Conservation (phyloP, 345 rosid genomes). For the Rhodamnia rubescens region DNA sequence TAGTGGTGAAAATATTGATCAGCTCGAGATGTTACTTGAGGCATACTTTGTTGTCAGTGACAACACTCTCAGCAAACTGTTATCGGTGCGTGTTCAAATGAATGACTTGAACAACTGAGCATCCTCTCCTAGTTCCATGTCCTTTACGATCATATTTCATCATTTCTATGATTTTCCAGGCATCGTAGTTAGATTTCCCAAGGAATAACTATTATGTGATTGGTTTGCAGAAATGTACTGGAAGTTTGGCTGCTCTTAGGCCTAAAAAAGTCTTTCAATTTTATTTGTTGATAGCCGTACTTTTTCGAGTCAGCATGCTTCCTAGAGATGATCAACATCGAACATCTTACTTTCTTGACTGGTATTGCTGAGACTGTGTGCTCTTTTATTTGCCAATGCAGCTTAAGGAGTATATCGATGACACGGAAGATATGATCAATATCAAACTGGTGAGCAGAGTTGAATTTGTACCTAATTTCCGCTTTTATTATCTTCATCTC, state of each 20-base stretch:
- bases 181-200: not conserved
- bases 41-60: slow-evolving; percentile 77
- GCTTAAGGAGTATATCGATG: slow-evolving; percentile 96
- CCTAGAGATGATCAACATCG: not conserved
- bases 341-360: not conserved
- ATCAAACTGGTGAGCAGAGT: slow-evolving; percentile 60
- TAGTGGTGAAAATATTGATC: slow-evolving; percentile 59
- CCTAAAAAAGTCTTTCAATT: not conserved
- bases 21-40: slow-evolving; percentile 93
- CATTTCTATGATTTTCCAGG: not conserved
- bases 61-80: slow-evolving; percentile 75
- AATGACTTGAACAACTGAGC: not conserved
- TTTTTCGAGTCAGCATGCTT: not conserved
- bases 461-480: not conserved
- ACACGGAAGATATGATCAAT: slow-evolving; percentile 93
- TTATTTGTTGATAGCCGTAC: not conserved
- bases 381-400: slow-evolving; percentile 23
- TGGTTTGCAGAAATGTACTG: not conserved
- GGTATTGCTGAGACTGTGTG: not conserved
- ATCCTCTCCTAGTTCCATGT: not conserved
- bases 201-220: not conserved
- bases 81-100: slow-evolving; percentile 40
- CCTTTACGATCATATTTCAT: not conserved
- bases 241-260: not conserved
- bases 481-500: not conserved